Evolutionary conservation across 352 stramenopile genomes (phyloP), one percentile per base, ranked within the genome.

Genomic region (Aphanomyces stellatus): DNA sequence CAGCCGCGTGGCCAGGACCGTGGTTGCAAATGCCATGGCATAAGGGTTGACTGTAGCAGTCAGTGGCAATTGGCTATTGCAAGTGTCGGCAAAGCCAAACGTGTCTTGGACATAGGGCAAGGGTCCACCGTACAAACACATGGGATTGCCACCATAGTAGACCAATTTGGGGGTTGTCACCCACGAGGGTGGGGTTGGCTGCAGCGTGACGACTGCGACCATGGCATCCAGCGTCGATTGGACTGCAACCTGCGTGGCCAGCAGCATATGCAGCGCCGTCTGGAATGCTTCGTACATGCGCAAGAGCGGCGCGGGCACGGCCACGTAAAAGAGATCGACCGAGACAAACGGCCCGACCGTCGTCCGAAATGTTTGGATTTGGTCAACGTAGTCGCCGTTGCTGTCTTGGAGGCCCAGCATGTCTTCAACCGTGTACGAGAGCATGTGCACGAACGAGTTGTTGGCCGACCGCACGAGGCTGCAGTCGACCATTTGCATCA

Each of bases 31-130:
- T 25, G 31, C 28, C 17, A 51, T 30, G 24, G 37, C 8, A 8
- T 8, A 43, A 17, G 37, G 37, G 17, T 8, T 51, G 8, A 24
- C n/a, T 13, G n/a, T 22, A 5, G 25, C 8, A 10, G 31, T 53
- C 4, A 65, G 43, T 3, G 57, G 57, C n/a, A 22, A 15, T 25
- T 51, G 27, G 7, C 27, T 27, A 3, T 37, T 22, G 57, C 57
- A 65, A 15, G 17, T 22, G 43, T 63, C 55, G 24, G 17, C 25
- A 34, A 63, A 43, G 28, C 48, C 55, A 19, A 43, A 63, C 41
- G 55, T 49, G 10, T 63, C 28, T n/a, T 63, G 55, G 7, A 63
- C 41, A 25, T 51, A 63, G n/a, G 55, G n/a, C 24, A 19, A 49
- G n/a, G n/a, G n/a, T 3, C n/a, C 4, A 10, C 55, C 55, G 25